phyloP scores from a whole-genome alignment of 2,329 filamentous ascomycete species.

The Thelonectria olida region DNA sequence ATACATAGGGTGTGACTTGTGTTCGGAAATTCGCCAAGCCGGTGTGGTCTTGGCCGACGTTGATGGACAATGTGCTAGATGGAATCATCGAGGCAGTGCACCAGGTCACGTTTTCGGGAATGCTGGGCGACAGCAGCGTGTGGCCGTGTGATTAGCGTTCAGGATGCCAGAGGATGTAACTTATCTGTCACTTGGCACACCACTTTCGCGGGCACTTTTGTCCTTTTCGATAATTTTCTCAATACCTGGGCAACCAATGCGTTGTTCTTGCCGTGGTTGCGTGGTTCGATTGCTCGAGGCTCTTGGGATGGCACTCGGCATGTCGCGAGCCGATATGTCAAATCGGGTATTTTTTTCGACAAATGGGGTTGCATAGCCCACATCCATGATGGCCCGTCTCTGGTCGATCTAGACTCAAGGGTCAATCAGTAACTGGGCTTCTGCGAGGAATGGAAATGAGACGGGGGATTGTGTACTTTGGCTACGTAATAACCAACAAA shows the following conservation, averaged over 20 bases:
- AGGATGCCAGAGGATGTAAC: not conserved
- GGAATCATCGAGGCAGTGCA: constrained; percentile 18
- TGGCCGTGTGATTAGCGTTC: not conserved
- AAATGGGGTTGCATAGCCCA: not conserved
- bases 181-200: not conserved
- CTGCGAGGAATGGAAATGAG: not conserved
- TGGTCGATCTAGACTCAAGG: not conserved
- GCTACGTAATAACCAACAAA: constrained; percentile 9
- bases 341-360: not conserved
- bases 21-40: not conserved
- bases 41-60: not conserved
- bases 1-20: not conserved
- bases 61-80: not conserved
- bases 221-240: not conserved
- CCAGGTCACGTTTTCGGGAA: constrained; percentile 11
- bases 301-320: not conserved
- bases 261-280: not conserved
- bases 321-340: not conserved
- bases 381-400: not conserved
- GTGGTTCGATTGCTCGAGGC: constrained; percentile 2
- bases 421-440: not conserved
- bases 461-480: not conserved
- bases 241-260: constrained; percentile 6
- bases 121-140: not conserved
- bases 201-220: constrained; percentile 1